Base-by-base conservation (phyloP, 139 green algal species). In the Pleodorina starrii region DNA sequence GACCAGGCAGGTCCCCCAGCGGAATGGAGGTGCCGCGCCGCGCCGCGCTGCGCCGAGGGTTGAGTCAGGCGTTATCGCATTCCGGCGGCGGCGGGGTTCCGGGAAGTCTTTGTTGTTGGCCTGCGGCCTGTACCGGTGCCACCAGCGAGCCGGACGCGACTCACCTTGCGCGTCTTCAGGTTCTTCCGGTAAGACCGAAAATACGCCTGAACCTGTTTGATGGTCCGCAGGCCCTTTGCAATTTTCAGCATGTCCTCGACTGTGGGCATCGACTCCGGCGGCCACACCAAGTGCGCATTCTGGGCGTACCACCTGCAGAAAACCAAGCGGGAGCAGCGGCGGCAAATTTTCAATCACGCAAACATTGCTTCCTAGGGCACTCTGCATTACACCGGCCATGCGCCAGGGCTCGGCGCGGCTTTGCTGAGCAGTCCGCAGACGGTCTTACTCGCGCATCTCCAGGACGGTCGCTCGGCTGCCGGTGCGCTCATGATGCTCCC, bases 241-340 rank as follows among this genome's bases (percentile, higher is more conserved):
- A 88, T 88, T 16, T 88, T 88, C 7, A 88, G 46, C 82, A 88
- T 88, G 9, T 88, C 82, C 5, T 88, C 82, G 1, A 88, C 44
- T 19, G 4, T 54, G 16, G 82, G 82, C 44, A 88, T 69, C 19
- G 42, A n/a, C 4, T 79, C 66, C 5, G 32, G 42, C 2, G 82
- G 32, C 82, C 82, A 88, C 5, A 88, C 82, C 9, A n/a, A 7
- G 19, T 88, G 66, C 44, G 82, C 82, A 44, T 88, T 88, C 21
- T 42, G 32, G 1, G 82, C 82, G 16, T 88, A 79, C 82, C 82
- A 88, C 32, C 82, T 88, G 82, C 44, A 46, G 9, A n/a, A n/a
- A n/a, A n/a, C n/a, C n/a, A n/a, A n/a, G n/a, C n/a, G n/a, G n/a
- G n/a, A n/a, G n/a, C n/a, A n/a, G n/a, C n/a, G n/a, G n/a, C n/a